A percentile compares a stretch with the other conserved stretches of the same genome.
These are phyloP conservation scores for Trypanosoma melophagium DNA, from an alignment of 208 protist species.

Conservation along the genomic window DNA sequence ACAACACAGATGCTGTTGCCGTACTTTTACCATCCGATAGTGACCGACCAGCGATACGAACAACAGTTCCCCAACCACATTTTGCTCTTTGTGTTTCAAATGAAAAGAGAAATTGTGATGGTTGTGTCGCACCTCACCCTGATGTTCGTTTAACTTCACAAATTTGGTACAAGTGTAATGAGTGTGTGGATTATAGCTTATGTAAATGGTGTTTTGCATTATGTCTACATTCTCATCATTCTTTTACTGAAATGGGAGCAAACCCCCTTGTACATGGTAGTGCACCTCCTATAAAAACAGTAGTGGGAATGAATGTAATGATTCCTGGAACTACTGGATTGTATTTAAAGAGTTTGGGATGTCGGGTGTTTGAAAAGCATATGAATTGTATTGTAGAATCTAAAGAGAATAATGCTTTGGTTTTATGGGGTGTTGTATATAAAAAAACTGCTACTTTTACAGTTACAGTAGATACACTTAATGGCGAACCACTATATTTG, in stretches of 20 bases:
- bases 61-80: slow-evolving; percentile 71
- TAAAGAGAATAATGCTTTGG: slow-evolving; percentile 64
- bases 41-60: slow-evolving; percentile 46
- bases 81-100: slow-evolving; percentile 53
- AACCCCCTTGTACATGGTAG: slow-evolving; percentile 54
- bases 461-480: slow-evolving; percentile 63
- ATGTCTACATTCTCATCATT: slow-evolving; percentile 83
- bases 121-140: slow-evolving; percentile 56
- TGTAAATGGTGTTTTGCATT: slow-evolving; percentile 77
- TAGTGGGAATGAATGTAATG: slow-evolving; percentile 68
- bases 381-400: slow-evolving; percentile 80
- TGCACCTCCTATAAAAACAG: slow-evolving; percentile 41
- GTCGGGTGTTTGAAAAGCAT: slow-evolving; percentile 58
- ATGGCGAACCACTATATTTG: slow-evolving; percentile 52
- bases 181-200: slow-evolving; percentile 87
- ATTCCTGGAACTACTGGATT: slow-evolving; percentile 58
- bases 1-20: slow-evolving; percentile 88
- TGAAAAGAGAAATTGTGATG: slow-evolving; percentile 68
- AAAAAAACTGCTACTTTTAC: slow-evolving; percentile 51
- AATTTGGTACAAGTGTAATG: slow-evolving; percentile 90
- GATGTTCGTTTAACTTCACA: slow-evolving; percentile 43
- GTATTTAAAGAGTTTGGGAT: slow-evolving; percentile 83
- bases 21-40: slow-evolving; percentile 73
- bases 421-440: slow-evolving; percentile 80
- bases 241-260: slow-evolving; percentile 80